Percentiles rank a stretch among this genome's conserved stretches.
Evolutionary conservation across 2,329 filamentous ascomycete species (phyloP).

Genomic region (Verticillium alfalfae): DNA sequence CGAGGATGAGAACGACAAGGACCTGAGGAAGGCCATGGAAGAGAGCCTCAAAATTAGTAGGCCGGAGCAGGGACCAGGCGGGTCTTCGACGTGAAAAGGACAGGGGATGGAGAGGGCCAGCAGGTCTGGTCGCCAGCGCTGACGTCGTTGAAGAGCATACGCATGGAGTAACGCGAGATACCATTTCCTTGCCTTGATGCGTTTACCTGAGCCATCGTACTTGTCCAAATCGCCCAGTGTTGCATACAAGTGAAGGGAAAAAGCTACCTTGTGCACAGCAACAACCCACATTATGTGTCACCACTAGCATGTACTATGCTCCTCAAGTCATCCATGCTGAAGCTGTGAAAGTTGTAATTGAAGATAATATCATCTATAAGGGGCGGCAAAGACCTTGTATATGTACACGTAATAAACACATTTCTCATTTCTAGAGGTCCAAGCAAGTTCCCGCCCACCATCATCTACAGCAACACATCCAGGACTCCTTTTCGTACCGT

Average conservation of each 20-base stretch:
- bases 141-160: not conserved
- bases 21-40: constrained; percentile 49
- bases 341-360: too few relatives aligned
- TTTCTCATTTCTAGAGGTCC: not conserved
- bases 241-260: not conserved
- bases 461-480: not conserved
- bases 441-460: not conserved
- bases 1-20: constrained; percentile 44
- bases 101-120: not conserved
- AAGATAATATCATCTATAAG: too few relatives aligned
- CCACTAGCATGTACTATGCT: too few relatives aligned
- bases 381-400: not conserved
- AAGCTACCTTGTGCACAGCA: too few relatives aligned
- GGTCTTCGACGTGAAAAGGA: not conserved
- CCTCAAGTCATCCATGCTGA: too few relatives aligned
- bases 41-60: constrained; percentile 43
- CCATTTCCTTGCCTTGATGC: constrained; percentile 1
- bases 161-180: constrained; percentile 5
- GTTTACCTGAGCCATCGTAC: not conserved
- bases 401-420: not conserved
- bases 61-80: constrained; percentile 13
- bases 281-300: too few relatives aligned
- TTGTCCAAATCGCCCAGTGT: too few relatives aligned
- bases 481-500: not conserved
- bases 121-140: not conserved